Base-by-base conservation (phyloP, 2,329 filamentous ascomycete species). In the Aureobasidium pullulans region DNA sequence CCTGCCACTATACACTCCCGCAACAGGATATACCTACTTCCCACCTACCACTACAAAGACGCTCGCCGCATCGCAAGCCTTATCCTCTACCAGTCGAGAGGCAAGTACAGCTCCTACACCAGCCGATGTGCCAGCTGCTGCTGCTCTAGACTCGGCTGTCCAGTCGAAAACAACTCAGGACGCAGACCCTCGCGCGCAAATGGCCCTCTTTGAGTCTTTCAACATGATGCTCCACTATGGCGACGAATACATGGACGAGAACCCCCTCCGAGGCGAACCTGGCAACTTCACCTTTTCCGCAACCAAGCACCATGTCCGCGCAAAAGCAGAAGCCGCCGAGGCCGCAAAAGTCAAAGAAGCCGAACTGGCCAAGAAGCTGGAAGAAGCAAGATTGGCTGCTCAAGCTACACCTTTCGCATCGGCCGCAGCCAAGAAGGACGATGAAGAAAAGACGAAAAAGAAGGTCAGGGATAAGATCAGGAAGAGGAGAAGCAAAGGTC, bases 211-310 rank as follows among this genome's bases (percentile, higher is more conserved):
- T 28, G 63, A 70, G 36, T 67, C 65, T 15, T 54, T 73, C 3
- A 50, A 62, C 6, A 64, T 69, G 58, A 64, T 67, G 31, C 72
- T 80, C 11, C 72, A 72, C 7, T 84, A 81, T 66, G 81, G 78
- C 13, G 78, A 83, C 63, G 84, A 86, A 63, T 86, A 78, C 71
- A 83, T 83, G 74, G 84, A 87, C 67, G 83, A 86, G 65, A 84
- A 81, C 61, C 83, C 84, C 0, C 71, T 87, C 13, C 74, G 80
- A 7, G 84, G 84, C 49, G 84, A 86, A 67, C 84, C 84, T 0
- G 84, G 84, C 32, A 79, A 78, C 4, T 85, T 87, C 64, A 80
- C 83, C 57, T 77, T 85, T 63, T 76, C 77, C 4, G 72, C 73
- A 36, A 76, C 77, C 1, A 71, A 69, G 29, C 70, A 72, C 36